Conservation (phyloP, 2,329 filamentous ascomycete genomes). For the Helotiales sp. region DNA sequence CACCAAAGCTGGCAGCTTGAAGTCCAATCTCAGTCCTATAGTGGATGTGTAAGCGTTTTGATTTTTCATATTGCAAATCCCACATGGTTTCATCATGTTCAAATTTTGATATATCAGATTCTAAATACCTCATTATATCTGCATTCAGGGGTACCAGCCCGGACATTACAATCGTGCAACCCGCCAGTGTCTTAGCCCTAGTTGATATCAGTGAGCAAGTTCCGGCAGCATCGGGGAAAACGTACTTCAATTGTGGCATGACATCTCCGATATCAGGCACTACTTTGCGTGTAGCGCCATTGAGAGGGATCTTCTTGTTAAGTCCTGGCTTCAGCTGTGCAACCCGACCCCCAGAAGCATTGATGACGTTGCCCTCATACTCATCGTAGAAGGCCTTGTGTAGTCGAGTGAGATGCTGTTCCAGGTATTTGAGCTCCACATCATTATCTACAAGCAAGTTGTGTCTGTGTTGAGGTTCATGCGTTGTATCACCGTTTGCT, state of each 20-base stretch:
- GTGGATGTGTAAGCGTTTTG: not conserved
- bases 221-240: not conserved
- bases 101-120: slow-evolving; percentile 18
- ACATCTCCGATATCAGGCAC: slow-evolving; percentile 87
- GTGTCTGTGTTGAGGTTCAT: slow-evolving; percentile 58
- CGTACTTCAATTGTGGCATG: slow-evolving; percentile 78
- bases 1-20: slow-evolving; percentile 87
- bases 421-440: slow-evolving; percentile 76
- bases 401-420: slow-evolving; percentile 74
- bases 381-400: slow-evolving; percentile 83
- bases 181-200: slow-evolving; percentile 68
- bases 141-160: slow-evolving; percentile 85
- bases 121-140: slow-evolving; percentile 64
- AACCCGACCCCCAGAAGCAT: slow-evolving; percentile 47
- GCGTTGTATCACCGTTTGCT: slow-evolving; percentile 46
- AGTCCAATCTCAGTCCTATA: slow-evolving; percentile 79
- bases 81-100: not conserved
- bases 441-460: slow-evolving; percentile 89
- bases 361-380: slow-evolving; percentile 64
- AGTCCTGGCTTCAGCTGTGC: slow-evolving; percentile 45
- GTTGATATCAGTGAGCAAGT: slow-evolving; percentile 29
- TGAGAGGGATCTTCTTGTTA: slow-evolving; percentile 50
- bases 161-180: slow-evolving; percentile 82
- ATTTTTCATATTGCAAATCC: not conserved
- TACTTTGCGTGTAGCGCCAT: slow-evolving; percentile 53